Evolutionary conservation across 306 rosid genomes (phyloP).

Genomic region (Biancaea sappan): DNA sequence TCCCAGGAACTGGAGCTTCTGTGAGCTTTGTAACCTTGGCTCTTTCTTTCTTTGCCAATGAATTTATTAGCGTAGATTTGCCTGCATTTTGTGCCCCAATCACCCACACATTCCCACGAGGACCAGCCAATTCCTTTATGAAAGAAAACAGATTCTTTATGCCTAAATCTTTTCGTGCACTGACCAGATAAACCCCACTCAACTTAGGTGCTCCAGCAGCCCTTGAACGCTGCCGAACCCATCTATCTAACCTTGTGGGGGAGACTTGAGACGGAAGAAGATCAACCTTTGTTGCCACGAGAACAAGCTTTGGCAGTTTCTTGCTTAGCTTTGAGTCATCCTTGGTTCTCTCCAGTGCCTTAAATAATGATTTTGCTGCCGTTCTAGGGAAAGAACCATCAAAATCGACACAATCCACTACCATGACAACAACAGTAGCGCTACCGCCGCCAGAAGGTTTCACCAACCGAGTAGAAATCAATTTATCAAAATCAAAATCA

Average conservation of each 20-base stretch:
- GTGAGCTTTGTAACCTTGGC: constrained; percentile 83
- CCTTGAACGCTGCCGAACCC: constrained; percentile 85
- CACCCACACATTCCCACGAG: constrained; percentile 98
- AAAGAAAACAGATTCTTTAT: constrained; percentile 76
- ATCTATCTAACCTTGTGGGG: constrained; percentile 85
- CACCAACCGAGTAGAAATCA: constrained; percentile 73
- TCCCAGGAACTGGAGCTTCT: constrained; percentile 94
- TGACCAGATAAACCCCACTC: constrained; percentile 78
- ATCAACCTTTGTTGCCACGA: constrained; percentile 92
- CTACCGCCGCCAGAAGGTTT: constrained; percentile 70
- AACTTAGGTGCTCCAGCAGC: constrained; percentile 82
- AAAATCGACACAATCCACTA: constrained; percentile 94
- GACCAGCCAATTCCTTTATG: constrained; percentile 80
- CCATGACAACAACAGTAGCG: constrained; percentile 78
- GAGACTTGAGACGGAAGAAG: constrained; percentile 84
- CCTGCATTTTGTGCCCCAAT: constrained; percentile 98
- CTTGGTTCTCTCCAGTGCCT: constrained; percentile 56
- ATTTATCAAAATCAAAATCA: constrained; percentile 86
- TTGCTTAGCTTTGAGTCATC: constrained; percentile 59
- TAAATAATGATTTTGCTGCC: constrained; percentile 76
- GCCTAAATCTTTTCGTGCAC: constrained; percentile 81
- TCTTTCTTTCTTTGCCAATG: constrained; percentile 77
- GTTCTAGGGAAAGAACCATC: constrained; percentile 87
- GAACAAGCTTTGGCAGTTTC: constrained; percentile 80
- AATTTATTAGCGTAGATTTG: constrained; percentile 89